phyloP scores from a whole-genome alignment of 2,329 filamentous ascomycete species.

The Ilyonectria robusta region DNA sequence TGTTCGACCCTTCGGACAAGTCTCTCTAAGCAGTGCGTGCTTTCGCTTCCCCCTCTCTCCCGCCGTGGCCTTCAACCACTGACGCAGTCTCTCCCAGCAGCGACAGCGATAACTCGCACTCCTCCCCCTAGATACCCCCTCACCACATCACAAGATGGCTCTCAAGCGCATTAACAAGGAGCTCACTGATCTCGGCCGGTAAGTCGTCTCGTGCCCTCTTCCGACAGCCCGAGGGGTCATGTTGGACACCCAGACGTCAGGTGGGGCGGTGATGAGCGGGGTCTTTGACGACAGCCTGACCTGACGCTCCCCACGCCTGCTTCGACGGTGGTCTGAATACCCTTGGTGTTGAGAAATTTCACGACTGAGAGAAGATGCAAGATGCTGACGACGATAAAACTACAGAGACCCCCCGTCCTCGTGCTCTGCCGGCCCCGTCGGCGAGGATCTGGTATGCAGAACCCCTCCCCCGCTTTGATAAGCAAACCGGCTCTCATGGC shows the following conservation, averaged over 20 bases:
- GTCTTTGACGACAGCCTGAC: constrained; percentile 43
- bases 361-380: neutral
- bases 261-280: constrained; percentile 57
- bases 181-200: constrained; percentile 91
- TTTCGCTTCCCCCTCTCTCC: constrained; percentile 33
- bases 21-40: constrained; percentile 48
- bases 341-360: neutral
- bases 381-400: constrained; percentile 42
- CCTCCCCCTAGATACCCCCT: constrained; percentile 47
- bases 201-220: constrained; percentile 57
- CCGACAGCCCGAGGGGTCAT: constrained; percentile 44
- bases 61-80: constrained; percentile 41
- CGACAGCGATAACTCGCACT: constrained; percentile 47
- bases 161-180: constrained; percentile 97
- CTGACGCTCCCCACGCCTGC: constrained; percentile 33
- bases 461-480: constrained; percentile 46
- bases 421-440: constrained; percentile 96
- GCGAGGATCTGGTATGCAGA: constrained; percentile 93
- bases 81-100: constrained; percentile 42
- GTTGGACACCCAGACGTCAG: constrained; percentile 51
- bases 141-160: constrained; percentile 73
- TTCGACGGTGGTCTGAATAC: constrained; percentile 23
- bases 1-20: constrained; percentile 40
- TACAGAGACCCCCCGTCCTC: constrained; percentile 96
- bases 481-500: constrained; percentile 35